Evolutionary conservation across 139 green algal genomes (phyloP).

Genomic region (Zygnema cylindricum): DNA sequence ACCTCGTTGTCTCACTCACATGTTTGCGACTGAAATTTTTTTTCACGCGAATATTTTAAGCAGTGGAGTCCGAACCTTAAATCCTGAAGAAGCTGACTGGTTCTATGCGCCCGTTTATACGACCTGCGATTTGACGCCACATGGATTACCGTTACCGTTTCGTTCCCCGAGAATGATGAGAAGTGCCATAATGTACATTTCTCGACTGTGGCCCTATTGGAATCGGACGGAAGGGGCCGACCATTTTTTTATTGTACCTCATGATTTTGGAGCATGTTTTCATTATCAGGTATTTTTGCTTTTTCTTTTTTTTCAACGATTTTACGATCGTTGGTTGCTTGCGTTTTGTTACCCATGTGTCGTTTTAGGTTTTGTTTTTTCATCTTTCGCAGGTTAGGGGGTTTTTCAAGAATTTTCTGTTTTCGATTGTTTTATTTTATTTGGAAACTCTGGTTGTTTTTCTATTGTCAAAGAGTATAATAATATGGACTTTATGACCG

Average conservation of each 20-base stretch:
- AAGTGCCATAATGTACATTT: slow-evolving; percentile 4
- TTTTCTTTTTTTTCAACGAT: not conserved
- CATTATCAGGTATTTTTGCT: slow-evolving; percentile 54
- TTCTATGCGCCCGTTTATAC: slow-evolving; percentile 54
- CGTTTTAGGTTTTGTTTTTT: not conserved
- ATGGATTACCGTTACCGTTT: slow-evolving; percentile 48
- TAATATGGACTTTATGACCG: too few relatives aligned
- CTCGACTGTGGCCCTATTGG: slow-evolving; percentile 38
- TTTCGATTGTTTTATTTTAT: too few relatives aligned
- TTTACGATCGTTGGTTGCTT: not conserved
- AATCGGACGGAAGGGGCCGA: slow-evolving; percentile 47
- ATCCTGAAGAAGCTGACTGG: slow-evolving; percentile 46
- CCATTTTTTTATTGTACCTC: slow-evolving; percentile 48
- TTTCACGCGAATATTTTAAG: slow-evolving; percentile 32
- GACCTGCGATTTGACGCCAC: slow-evolving; percentile 44
- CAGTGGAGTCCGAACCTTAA: slow-evolving; percentile 30
- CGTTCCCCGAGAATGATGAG: slow-evolving; percentile 37
- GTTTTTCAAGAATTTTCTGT: too few relatives aligned
- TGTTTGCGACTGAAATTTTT: slow-evolving; percentile 45
- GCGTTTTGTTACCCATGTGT: not conserved
- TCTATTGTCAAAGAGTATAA: too few relatives aligned
- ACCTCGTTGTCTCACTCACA: slow-evolving; percentile 40
- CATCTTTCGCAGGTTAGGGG: too few relatives aligned
- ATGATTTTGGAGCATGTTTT: slow-evolving; percentile 57
- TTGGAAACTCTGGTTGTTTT: too few relatives aligned